A percentile compares a stretch with the other conserved stretches of the same genome.
Conservation (phyloP, 2,329 filamentous ascomycete species). For the Immersiporthe knoxdaviesiana region DNA sequence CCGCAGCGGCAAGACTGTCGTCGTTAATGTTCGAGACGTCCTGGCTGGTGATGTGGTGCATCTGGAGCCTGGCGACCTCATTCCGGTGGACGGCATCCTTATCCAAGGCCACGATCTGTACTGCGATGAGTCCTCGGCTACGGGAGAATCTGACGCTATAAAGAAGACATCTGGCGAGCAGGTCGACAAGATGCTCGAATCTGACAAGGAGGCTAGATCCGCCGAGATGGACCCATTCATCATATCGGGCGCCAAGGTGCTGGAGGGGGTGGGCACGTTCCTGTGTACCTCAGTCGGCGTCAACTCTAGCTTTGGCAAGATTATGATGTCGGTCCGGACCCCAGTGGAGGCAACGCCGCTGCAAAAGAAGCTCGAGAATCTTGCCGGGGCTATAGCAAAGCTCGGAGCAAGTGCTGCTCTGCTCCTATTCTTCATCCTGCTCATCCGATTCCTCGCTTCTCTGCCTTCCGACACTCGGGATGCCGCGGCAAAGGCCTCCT, state of each 20-base stretch:
- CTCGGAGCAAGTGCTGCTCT: conserved; percentile 68
- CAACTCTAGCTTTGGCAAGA: conserved; percentile 58
- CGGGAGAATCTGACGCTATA: conserved; percentile 71
- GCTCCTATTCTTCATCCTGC: conserved; percentile 74
- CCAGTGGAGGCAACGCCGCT: conserved; percentile 57
- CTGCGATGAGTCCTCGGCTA: conserved; percentile 72
- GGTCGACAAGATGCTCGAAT: conserved; percentile 58
- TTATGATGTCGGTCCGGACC: conserved; percentile 58
- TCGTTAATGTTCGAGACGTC: conserved; percentile 66
- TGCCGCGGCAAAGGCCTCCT: conserved; percentile 59
- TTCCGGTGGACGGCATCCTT: conserved; percentile 69
- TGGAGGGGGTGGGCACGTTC: conserved; percentile 57
- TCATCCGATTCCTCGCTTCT: conserved; percentile 74
- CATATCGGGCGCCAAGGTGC: conserved; percentile 58
- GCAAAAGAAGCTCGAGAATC: conserved; percentile 54
- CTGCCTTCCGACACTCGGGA: conserved; percentile 55
- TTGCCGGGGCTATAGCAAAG: conserved; percentile 50
- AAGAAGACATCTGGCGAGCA: conserved; percentile 64
- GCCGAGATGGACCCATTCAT: conserved; percentile 67
- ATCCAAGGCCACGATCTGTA: conserved; percentile 67
- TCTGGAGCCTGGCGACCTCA: conserved; percentile 68
- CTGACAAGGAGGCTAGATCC: conserved; percentile 43
- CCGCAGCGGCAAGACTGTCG: conserved; percentile 64
- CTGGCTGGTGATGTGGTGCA: conserved; percentile 68
- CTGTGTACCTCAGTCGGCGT: conserved; percentile 60